These are phyloP conservation scores for Kockiozyma suomiensis DNA, from an alignment of 805 yeast species.

Conservation along the genomic window DNA sequence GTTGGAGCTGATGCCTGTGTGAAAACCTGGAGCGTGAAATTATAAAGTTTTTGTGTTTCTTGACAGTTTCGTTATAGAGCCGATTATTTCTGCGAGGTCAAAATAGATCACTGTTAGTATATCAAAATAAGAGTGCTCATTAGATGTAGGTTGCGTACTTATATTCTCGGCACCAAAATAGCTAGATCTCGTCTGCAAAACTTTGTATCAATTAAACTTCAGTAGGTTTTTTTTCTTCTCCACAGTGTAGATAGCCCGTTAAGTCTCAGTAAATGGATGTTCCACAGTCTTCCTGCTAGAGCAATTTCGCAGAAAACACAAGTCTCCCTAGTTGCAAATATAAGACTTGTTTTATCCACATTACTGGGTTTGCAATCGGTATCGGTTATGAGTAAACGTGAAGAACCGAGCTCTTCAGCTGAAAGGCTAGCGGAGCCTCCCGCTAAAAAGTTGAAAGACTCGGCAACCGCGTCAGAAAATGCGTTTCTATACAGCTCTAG, in stretches of 20 bases:
- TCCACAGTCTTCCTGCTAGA: too few relatives aligned
- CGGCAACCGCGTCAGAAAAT: background rate
- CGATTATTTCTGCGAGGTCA: background rate
- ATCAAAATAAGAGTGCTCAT: too few relatives aligned
- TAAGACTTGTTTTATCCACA: too few relatives aligned
- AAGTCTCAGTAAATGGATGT: too few relatives aligned
- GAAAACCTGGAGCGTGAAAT: conserved; percentile 62
- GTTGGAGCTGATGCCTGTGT: conserved; percentile 83
- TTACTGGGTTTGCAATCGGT: background rate
- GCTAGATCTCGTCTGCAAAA: background rate
- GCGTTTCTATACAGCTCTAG: conserved; percentile 63
- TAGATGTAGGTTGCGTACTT: too few relatives aligned
- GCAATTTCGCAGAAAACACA: too few relatives aligned
- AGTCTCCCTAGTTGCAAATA: too few relatives aligned
- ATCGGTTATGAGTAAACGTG: conserved; percentile 4
- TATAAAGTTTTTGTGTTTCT: background rate
- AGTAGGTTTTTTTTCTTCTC: background rate
- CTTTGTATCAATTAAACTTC: background rate
- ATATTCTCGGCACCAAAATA: background rate
- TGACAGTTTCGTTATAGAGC: background rate
- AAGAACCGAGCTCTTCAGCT: background rate
- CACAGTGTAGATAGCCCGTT: too few relatives aligned
- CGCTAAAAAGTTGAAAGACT: background rate
- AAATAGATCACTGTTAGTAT: too few relatives aligned
- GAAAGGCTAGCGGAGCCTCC: background rate